Base-by-base conservation (phyloP, 2,329 filamentous ascomycete genomes). In the Pseudocercospora macadamiae region DNA sequence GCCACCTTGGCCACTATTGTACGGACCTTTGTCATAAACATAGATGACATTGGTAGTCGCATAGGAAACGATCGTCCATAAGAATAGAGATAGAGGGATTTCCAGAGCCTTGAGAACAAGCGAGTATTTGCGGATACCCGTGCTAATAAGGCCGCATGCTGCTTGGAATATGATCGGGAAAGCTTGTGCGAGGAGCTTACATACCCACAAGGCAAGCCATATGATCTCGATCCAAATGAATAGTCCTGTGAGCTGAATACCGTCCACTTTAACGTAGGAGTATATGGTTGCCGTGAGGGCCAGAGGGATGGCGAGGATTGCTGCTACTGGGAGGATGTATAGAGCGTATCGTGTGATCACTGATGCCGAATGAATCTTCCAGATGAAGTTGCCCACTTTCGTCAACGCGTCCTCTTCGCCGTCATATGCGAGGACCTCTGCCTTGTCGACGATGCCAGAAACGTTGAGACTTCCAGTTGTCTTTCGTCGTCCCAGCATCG, bases 81-180 rank as follows among this genome's bases (percentile, higher is more conserved):
- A 84, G 70, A 89, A 86, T 51, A 90, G 78, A 3, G 86, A 88
- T 1, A 90, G 73, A 1, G 86, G 84, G 37, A 89, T 83, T 67
- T 87, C 85, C 39, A 90, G 77, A 58, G 85, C 84, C 57, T 78
- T 78, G 34, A 90, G 76, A 14, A 90, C 83, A 2, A 82, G 82
- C 49, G 86, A 86, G 67, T 90, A 90, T 73, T 90, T 90, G 60
- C 86, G 82, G 4, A 86, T 88, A 51, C 87, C 87, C 16, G 84
- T 83, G 72, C 85, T 89, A 70, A 89, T 82, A 23, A 89, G 85
- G 56, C 87, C 87, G 63, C 82, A 84, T 65, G 89, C 82, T 68
- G 88, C 87, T 80, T 89, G 86, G 74, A 90, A 90, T 54, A 84
- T 63, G 25, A 77, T 74, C 0, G 87, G 86, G 2, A 89, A 69